These are phyloP conservation scores for Saccharum officinarum DNA, from an alignment of 176 grass and related monocot genomes.

Conservation along the genomic window DNA sequence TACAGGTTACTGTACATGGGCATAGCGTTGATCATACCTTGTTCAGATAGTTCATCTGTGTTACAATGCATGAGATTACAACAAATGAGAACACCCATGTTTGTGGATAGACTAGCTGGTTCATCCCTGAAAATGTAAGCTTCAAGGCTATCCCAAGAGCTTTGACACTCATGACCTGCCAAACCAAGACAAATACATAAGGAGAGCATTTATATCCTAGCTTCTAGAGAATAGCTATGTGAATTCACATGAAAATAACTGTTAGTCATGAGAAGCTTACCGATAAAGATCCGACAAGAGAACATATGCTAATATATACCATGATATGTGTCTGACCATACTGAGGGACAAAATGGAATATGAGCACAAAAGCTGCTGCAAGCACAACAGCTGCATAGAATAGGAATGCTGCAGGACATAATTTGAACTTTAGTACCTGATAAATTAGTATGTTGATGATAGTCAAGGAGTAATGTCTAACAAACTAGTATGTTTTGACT, in stretches of 20 bases:
- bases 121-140: conserved; percentile 95
- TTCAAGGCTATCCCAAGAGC: conserved; percentile 96
- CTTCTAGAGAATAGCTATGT: not conserved
- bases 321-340: conserved; percentile 87
- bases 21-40: conserved; percentile 60
- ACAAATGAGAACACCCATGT: conserved; percentile 88
- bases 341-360: conserved; percentile 73
- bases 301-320: conserved; percentile 84
- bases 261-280: conserved; percentile 41
- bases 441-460: conserved; percentile 6
- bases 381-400: conserved; percentile 63
- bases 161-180: conserved; percentile 98
- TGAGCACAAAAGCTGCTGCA: conserved; percentile 68
- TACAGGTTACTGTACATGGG: not conserved
- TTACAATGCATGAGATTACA: conserved; percentile 77
- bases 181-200: conserved; percentile 26
- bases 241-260: conserved; percentile 2
- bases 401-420: conserved; percentile 64
- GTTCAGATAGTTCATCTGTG: conserved; percentile 98
- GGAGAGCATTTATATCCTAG: conserved; percentile 16
- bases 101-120: conserved; percentile 92
- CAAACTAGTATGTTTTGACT: not conserved
- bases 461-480: not conserved
- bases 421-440: conserved; percentile 32
- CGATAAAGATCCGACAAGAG: conserved; percentile 82